These are phyloP conservation scores for Fonsecaea pugnacius DNA, from an alignment of 2,329 filamentous ascomycete genomes.

Conservation along the genomic window DNA sequence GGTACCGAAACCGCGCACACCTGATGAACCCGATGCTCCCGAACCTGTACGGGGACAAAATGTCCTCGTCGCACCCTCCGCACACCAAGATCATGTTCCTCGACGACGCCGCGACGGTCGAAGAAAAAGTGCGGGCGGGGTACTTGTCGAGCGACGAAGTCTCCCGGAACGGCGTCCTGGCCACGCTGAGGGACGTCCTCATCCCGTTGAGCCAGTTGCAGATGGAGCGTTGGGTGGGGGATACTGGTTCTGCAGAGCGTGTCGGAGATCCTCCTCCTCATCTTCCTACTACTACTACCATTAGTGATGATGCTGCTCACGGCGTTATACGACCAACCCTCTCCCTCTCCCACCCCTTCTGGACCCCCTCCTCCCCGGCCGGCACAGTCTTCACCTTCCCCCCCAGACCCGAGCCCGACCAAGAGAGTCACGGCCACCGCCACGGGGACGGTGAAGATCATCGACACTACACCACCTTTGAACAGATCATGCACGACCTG, in stretches of 20 bases:
- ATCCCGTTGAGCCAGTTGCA: not conserved
- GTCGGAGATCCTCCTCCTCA: not conserved
- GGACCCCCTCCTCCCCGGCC: not conserved
- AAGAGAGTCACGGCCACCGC: too few relatives aligned
- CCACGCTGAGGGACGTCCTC: not conserved
- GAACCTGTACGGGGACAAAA: slow-evolving; percentile 2
- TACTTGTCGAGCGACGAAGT: not conserved
- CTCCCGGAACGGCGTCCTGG: not conserved
- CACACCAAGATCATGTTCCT: slow-evolving; percentile 6
- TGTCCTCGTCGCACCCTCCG: not conserved
- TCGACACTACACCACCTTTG: not conserved
- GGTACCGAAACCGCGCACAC: not conserved
- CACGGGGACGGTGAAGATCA: not conserved
- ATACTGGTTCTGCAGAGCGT: not conserved
- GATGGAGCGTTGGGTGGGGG: not conserved
- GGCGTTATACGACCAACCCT: not conserved
- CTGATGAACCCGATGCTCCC: slow-evolving; percentile 1
- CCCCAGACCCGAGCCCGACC: too few relatives aligned
- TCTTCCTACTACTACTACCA: too few relatives aligned
- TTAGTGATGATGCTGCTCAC: too few relatives aligned
- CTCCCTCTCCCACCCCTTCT: not conserved
- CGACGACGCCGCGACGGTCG: not conserved
- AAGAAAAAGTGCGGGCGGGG: not conserved
- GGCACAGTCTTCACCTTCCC: not conserved
- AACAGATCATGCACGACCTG: not conserved